Evolutionary conservation across 345 rosid genomes (phyloP).

Genomic region (Boechera retrofracta): DNA sequence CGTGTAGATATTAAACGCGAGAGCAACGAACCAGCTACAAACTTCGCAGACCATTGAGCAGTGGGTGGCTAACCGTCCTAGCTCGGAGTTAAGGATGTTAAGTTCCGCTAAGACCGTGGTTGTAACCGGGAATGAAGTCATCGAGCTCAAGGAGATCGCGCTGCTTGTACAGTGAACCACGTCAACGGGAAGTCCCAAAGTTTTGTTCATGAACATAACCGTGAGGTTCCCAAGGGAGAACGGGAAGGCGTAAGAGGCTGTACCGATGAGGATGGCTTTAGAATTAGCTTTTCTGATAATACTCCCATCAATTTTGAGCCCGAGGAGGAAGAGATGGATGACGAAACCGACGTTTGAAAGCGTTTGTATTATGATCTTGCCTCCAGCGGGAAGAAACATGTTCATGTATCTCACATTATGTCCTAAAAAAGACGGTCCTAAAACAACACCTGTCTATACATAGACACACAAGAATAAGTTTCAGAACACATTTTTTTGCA

Average conservation of each 20-base stretch:
- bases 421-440: constrained; percentile 45
- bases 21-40: constrained; percentile 36
- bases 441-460: constrained; percentile 42
- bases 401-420: constrained; percentile 17
- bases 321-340: constrained; percentile 45
- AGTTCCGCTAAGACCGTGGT: constrained; percentile 43
- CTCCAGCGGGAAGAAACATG: constrained; percentile 35
- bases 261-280: constrained; percentile 42
- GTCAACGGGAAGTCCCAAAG: constrained; percentile 9
- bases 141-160: constrained; percentile 29
- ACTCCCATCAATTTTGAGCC: constrained; percentile 42
- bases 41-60: constrained; percentile 44
- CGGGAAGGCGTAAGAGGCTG: constrained; percentile 43
- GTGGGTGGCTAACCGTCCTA: constrained; percentile 46
- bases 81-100: constrained; percentile 47
- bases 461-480: constrained; percentile 16
- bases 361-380: constrained; percentile 42
- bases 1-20: constrained; percentile 36
- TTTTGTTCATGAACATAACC: constrained; percentile 9
- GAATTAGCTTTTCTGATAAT: constrained; percentile 36
- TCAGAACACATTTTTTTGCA: neutral
- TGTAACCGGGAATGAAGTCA: constrained; percentile 50
- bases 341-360: constrained; percentile 44
- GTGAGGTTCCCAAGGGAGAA: constrained; percentile 40
- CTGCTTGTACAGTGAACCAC: constrained; percentile 22